phyloP scores from a whole-genome alignment of 768 basidiomycete species.

The Suillus clintonianus region DNA sequence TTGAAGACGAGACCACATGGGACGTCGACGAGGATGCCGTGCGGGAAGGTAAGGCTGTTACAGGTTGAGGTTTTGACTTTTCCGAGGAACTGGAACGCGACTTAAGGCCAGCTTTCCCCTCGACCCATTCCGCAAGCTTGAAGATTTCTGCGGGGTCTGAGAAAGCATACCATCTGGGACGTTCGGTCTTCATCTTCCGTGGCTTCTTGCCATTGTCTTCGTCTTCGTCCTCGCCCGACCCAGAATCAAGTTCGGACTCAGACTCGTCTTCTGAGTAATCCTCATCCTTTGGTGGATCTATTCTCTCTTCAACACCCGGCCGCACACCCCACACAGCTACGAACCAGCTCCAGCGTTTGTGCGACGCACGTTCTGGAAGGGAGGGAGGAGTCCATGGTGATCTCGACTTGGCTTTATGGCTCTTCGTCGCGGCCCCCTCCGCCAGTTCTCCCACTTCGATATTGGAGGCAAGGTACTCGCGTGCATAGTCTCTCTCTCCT shows the following conservation, averaged over 20 bases:
- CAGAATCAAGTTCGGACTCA: conserved; percentile 23
- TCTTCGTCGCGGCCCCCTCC: conserved; percentile 22
- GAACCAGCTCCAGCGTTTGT: conserved; percentile 75
- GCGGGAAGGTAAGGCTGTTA: not conserved
- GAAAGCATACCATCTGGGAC: conserved; percentile 71
- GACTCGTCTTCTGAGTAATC: conserved; percentile 19
- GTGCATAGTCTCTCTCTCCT: conserved; percentile 56
- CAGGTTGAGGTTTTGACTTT: not conserved
- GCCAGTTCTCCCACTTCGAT: not conserved
- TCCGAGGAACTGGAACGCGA: not conserved
- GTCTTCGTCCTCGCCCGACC: conserved; percentile 31
- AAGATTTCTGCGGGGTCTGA: conserved; percentile 63
- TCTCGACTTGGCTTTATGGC: conserved; percentile 33
- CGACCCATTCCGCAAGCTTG: conserved; percentile 67
- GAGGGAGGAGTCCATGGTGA: conserved; percentile 42
- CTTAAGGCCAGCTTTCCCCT: conserved; percentile 47
- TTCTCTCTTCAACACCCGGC: conserved; percentile 34
- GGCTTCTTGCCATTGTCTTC: conserved; percentile 37
- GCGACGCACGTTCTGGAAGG: conserved; percentile 49
- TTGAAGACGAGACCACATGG: not conserved
- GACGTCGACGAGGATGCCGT: not conserved
- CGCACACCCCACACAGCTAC: conserved; percentile 72
- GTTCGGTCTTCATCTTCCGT: not conserved
- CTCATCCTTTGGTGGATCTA: conserved; percentile 15
- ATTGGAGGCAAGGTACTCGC: conserved; percentile 21